These are phyloP conservation scores for Digitaria exilis DNA, from an alignment of 202 grass and related monocot species.

Conservation along the genomic window DNA sequence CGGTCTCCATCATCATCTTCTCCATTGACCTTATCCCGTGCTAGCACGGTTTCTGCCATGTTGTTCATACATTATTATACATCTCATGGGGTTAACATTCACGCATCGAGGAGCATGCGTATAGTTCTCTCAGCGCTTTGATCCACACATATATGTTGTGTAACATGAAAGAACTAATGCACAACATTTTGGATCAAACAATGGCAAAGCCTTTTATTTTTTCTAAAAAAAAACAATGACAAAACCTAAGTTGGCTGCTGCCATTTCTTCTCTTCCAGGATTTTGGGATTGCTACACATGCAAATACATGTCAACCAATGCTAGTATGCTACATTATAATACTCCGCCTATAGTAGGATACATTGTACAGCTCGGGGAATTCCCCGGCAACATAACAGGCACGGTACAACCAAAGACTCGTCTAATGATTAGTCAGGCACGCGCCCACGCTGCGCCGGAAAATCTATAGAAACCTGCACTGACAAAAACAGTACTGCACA, in stretches of 20 bases:
- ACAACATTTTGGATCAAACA: neutral
- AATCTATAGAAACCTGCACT: no score
- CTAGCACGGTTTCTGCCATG: neutral
- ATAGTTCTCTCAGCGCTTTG: neutral
- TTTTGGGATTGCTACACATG: neutral
- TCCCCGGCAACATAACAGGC: no score
- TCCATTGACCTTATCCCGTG: conserved; percentile 58
- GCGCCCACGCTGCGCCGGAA: no score
- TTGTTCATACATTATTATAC: neutral
- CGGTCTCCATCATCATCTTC: conserved; percentile 52
- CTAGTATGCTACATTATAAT: no score
- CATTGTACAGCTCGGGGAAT: no score
- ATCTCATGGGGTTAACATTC: neutral
- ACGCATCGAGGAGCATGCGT: neutral
- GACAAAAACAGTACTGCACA: no score
- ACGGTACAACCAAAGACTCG: neutral
- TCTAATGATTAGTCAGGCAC: conserved; percentile 7
- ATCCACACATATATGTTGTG: neutral
- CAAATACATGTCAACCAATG: neutral
- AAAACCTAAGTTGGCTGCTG: neutral
- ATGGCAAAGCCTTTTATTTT: no score
- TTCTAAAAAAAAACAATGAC: no score
- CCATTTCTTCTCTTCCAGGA: neutral
- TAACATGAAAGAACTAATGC: neutral
- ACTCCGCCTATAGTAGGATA: neutral